Base-by-base conservation (phyloP, 495 filamentous ascomycete species). In the Neurospora sp. region DNA sequence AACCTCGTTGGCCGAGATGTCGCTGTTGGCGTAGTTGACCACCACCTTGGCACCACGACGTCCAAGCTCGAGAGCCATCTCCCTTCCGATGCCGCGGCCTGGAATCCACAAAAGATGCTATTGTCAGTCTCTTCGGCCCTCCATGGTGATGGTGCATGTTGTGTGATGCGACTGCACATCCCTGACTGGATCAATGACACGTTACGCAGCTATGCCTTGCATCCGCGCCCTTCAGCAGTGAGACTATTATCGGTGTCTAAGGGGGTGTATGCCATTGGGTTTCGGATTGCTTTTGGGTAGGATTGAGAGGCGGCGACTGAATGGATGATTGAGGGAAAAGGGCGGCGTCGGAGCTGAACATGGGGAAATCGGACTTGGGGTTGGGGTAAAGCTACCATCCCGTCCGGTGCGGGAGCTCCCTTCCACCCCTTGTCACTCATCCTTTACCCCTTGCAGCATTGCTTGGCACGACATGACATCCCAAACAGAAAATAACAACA, bases 11-110 rank as follows among this genome's bases (percentile, higher is more conserved):
- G 93, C 93, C 18, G 86, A 81, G 6, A 77, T 76, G 40, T 87
- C 84, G 79, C 86, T 88, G 73, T 87, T 87, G 77, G 88, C 87
- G 78, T 94, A 96, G 87, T 94, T 94, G 80, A 96, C 87, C 27
- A 93, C 87, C 41, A 96, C 86, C 71, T 86, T 88, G 71, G 91
- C 90, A n/a, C 92, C 92, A 73, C 91, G 89, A 76, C 86, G 85
- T 74, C 88, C 93, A 48, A 96, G 88, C 79, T 94, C 92, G 3
- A 93, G 84, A 22, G 92, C 92, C 74, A 93, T 93, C 20, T 89
- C 91, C 20, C 87, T 84, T 37, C 93, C 93, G 78, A 96, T 94
- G 68, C 92, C 92, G 14, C 92, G 89, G 40, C 88, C 87, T 74
- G 86, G 81, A 31, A 22, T 18, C 27, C 27, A 3, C 48, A 59